Percentiles rank a stretch among this genome's conserved stretches.
Conservation (phyloP, 2,329 filamentous ascomycete genomes). For the Lojkania enalia region DNA sequence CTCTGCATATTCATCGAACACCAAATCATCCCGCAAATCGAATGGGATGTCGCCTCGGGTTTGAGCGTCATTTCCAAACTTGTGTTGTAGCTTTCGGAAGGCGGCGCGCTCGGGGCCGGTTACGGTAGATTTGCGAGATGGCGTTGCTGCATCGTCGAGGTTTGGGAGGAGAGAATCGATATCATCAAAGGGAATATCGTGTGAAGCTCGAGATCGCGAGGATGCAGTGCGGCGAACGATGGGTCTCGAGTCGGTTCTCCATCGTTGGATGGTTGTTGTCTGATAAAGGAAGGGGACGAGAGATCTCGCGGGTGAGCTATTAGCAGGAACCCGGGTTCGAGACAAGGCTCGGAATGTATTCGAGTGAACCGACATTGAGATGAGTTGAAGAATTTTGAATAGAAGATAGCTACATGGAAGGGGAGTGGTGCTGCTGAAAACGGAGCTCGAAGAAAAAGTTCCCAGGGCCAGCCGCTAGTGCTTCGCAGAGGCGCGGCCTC, state of each 20-base stretch:
- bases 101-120: slow-evolving; percentile 40
- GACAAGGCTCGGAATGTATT: slow-evolving; percentile 35
- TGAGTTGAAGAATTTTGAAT: too few species aligned
- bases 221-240: slow-evolving; percentile 25
- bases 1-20: slow-evolving; percentile 37
- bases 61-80: slow-evolving; percentile 12
- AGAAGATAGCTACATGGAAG: too few species aligned
- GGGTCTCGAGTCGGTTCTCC: slow-evolving; percentile 19
- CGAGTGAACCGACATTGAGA: slow-evolving; percentile 40
- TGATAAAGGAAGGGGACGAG: slow-evolving; percentile 72
- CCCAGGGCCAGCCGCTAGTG: too few species aligned
- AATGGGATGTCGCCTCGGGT: slow-evolving; percentile 18
- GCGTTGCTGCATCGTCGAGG: neutral
- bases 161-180: too few species aligned
- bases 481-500: too few species aligned
- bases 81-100: slow-evolving; percentile 41
- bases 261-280: slow-evolving; percentile 63
- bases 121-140: slow-evolving; percentile 36
- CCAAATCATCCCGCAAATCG: slow-evolving; percentile 28
- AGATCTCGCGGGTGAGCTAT: slow-evolving; percentile 42
- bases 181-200: slow-evolving; percentile 58
- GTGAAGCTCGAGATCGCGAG: slow-evolving; percentile 25
- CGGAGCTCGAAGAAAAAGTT: too few species aligned
- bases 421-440: too few species aligned
- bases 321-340: slow-evolving; percentile 30